Percentiles rank a stretch among this genome's conserved stretches.
Evolutionary conservation across 169 alveolate species (phyloP).

Genomic region (Condylostoma magnum): DNA sequence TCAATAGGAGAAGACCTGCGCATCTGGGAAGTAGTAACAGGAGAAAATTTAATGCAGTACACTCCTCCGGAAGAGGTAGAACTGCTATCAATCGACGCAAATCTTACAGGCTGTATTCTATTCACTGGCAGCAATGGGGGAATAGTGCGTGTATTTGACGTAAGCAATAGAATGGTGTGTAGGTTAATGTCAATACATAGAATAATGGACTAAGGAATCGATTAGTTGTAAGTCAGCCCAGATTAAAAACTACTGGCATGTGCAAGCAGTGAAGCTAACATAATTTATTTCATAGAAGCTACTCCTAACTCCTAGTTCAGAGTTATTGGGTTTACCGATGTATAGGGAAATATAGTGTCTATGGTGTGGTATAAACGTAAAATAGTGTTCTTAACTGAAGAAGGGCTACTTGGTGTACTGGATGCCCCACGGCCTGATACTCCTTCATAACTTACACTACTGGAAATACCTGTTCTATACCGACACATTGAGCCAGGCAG

Average conservation of each 20-base stretch:
- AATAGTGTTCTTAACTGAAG: slow-evolving; percentile 21
- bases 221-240: background rate
- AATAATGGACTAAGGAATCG: background rate
- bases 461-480: slow-evolving; percentile 8
- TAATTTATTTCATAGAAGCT: slow-evolving; percentile 23
- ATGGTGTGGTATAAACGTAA: slow-evolving; percentile 23
- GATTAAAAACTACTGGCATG: slow-evolving; percentile 19
- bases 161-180: background rate
- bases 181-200: background rate
- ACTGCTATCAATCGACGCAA: background rate
- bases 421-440: slow-evolving; percentile 22
- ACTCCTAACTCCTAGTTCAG: background rate
- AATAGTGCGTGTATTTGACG: slow-evolving; percentile 7
- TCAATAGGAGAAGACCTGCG: slow-evolving; percentile 20
- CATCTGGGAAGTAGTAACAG: slow-evolving; percentile 25
- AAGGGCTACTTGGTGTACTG: slow-evolving; percentile 20
- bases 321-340: slow-evolving; percentile 38
- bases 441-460: slow-evolving; percentile 23
- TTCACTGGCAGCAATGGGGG: slow-evolving; percentile 5
- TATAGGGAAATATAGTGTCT: slow-evolving; percentile 17
- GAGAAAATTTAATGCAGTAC: slow-evolving; percentile 29
- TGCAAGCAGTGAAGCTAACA: slow-evolving; percentile 16
- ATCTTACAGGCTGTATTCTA: slow-evolving; percentile 2
- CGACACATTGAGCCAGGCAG: slow-evolving; percentile 36
- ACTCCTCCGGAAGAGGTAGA: background rate